Conservation (phyloP, 2,329 filamentous ascomycete species). For the Stagonosporopsis rhizophila region DNA sequence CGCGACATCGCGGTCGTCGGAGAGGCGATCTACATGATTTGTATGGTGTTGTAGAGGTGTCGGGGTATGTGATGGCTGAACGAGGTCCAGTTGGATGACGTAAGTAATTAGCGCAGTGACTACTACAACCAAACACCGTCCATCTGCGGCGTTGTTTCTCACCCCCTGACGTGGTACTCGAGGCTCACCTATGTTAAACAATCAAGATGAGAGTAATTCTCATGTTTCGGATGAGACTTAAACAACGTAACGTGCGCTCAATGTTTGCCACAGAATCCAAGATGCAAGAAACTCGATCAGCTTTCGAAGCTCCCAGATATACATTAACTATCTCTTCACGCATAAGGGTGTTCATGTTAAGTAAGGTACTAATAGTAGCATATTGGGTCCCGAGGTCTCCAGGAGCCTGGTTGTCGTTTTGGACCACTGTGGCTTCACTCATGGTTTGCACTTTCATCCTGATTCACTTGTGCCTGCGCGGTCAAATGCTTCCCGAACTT, state of each 20-base stretch:
- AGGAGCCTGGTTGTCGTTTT: background rate
- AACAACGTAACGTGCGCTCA: too few relatives aligned
- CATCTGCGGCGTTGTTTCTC: too few relatives aligned
- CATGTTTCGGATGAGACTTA: too few relatives aligned
- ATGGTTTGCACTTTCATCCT: background rate
- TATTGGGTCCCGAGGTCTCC: background rate
- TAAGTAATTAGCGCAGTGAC: background rate
- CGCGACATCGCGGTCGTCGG: slow-evolving; percentile 7
- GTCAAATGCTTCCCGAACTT: background rate
- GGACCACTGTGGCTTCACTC: background rate
- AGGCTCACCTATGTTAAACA: too few relatives aligned
- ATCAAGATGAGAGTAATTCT: too few relatives aligned
- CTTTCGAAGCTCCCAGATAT: too few relatives aligned
- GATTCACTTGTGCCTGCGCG: background rate
- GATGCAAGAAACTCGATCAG: too few relatives aligned
- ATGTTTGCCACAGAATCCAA: too few relatives aligned
- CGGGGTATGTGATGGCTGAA: background rate
- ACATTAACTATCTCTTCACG: too few relatives aligned
- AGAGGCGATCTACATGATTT: slow-evolving; percentile 4
- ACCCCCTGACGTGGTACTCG: background rate
- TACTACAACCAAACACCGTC: background rate
- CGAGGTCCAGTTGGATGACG: background rate
- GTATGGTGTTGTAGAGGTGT: background rate
- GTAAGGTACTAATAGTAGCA: too few relatives aligned
- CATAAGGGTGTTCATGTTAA: too few relatives aligned